A percentile compares a stretch with the other conserved stretches of the same genome.
These are phyloP conservation scores for Phlyctochytrium bullatum DNA, from an alignment of 192 early-diverging fungal species.

Conservation along the genomic window DNA sequence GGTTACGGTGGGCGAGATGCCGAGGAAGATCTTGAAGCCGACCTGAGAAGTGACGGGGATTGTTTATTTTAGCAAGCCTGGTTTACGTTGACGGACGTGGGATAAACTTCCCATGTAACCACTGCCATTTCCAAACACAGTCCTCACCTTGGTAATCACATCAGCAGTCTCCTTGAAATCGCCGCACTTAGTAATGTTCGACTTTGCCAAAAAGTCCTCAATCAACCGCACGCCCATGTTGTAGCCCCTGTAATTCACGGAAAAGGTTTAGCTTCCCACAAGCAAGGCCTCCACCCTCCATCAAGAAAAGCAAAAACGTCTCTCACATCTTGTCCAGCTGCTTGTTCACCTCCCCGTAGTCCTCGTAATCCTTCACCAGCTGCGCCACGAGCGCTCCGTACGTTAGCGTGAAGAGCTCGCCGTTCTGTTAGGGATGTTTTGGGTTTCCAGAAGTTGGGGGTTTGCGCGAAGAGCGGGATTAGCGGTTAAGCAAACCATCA, in stretches of 20 bases:
- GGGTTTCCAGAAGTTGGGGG: background rate
- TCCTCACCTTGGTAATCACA: constrained; percentile 80
- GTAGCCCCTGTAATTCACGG: constrained; percentile 72
- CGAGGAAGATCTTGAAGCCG: constrained; percentile 96
- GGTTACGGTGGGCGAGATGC: constrained; percentile 79
- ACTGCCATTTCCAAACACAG: background rate
- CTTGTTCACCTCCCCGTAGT: constrained; percentile 89
- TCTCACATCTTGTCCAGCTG: constrained; percentile 96
- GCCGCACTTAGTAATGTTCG: constrained; percentile 73
- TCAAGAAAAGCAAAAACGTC: background rate
- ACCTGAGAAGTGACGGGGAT: constrained; percentile 43
- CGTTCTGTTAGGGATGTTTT: constrained; percentile 53
- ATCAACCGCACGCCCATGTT: constrained; percentile 94
- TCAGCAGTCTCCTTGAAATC: constrained; percentile 93
- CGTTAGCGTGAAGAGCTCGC: constrained; percentile 95
- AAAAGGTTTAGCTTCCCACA: background rate
- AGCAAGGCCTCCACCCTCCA: constrained; percentile 5
- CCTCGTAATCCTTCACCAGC: constrained; percentile 88
- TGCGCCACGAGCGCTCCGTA: constrained; percentile 97
- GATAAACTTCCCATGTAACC: background rate
- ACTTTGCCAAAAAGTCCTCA: constrained; percentile 92
- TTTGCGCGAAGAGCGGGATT: background rate
- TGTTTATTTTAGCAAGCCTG: background rate
- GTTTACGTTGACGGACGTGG: background rate
- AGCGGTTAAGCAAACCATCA: background rate